phyloP scores from a whole-genome alignment of 1,139 yeast genomes.

The Scheffersomyces illinoinensis region DNA sequence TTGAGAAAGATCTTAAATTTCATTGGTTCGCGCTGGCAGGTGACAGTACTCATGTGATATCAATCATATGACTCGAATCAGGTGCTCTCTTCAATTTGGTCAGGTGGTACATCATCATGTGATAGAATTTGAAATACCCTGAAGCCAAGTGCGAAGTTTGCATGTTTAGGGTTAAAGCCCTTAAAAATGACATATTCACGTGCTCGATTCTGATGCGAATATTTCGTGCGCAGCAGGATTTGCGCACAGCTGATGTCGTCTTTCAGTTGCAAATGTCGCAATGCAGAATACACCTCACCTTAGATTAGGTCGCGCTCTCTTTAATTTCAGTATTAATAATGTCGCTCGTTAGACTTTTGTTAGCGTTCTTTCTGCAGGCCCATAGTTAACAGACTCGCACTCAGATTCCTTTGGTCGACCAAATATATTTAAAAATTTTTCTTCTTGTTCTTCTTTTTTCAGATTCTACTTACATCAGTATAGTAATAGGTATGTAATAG shows the following conservation, averaged over 20 bases:
- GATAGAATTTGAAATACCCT: neutral
- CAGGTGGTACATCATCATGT: neutral
- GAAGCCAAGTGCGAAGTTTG: neutral
- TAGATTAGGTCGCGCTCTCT: neutral
- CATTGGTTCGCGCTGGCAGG: neutral
- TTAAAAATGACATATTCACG: no score
- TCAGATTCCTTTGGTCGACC: neutral
- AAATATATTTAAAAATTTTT: slow-evolving; percentile 13
- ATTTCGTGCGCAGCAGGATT: neutral
- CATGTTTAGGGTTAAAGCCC: neutral
- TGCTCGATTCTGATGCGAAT: neutral
- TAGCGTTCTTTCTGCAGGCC: neutral
- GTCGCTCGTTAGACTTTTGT: neutral
- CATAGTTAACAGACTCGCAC: slow-evolving; percentile 7
- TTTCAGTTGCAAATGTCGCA: neutral
- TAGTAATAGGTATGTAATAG: slow-evolving; percentile 17
- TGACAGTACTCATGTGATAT: neutral
- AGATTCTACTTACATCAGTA: slow-evolving; percentile 10
- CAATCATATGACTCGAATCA: neutral
- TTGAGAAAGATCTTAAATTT: neutral
- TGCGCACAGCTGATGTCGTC: neutral
- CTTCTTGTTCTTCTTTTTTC: slow-evolving; percentile 10
- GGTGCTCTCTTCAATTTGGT: neutral
- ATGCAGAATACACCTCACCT: neutral
- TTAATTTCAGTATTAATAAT: neutral